Conservation (phyloP, 805 yeast species). For the Yamadazyma ubonensis region DNA sequence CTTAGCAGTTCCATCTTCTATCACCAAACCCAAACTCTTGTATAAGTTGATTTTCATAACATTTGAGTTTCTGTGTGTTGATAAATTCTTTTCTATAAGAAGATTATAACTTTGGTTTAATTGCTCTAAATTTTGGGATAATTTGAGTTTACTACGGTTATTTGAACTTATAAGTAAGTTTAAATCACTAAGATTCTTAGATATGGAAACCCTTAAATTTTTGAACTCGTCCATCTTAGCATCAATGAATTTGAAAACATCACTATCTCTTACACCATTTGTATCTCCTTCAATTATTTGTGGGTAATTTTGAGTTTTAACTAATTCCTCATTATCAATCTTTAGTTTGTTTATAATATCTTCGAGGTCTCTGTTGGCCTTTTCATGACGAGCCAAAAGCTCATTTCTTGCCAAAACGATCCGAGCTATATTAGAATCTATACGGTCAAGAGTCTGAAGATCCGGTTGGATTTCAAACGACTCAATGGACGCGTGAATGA, state of each 20-base stretch:
- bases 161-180: conserved; percentile 40
- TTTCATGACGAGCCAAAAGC: conserved; percentile 18
- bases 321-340: conserved; percentile 18
- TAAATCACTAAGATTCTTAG: conserved; percentile 52
- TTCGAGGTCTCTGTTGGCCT: conserved; percentile 10
- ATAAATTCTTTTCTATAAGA: conserved; percentile 29
- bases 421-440: conserved; percentile 35
- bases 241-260: conserved; percentile 3
- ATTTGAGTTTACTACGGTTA: conserved; percentile 33
- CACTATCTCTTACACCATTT: conserved; percentile 4
- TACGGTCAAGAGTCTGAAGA: conserved; percentile 43
- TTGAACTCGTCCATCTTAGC: conserved; percentile 45
- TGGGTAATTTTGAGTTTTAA: conserved; percentile 21
- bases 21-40: conserved; percentile 56
- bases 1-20: conserved; percentile 16
- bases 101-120: conserved; percentile 28
- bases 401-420: conserved; percentile 29
- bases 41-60: conserved; percentile 57
- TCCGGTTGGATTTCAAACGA: conserved; percentile 55
- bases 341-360: conserved; percentile 13
- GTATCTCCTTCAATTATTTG: conserved; percentile 8
- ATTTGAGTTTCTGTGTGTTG: conserved; percentile 42
- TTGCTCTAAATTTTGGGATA: conserved; percentile 35
- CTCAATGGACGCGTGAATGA: conserved; percentile 44
- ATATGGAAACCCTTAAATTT: conserved; percentile 38